Evolutionary conservation across 768 basidiomycete genomes (phyloP).

Genomic region (Clathrus columnatus): DNA sequence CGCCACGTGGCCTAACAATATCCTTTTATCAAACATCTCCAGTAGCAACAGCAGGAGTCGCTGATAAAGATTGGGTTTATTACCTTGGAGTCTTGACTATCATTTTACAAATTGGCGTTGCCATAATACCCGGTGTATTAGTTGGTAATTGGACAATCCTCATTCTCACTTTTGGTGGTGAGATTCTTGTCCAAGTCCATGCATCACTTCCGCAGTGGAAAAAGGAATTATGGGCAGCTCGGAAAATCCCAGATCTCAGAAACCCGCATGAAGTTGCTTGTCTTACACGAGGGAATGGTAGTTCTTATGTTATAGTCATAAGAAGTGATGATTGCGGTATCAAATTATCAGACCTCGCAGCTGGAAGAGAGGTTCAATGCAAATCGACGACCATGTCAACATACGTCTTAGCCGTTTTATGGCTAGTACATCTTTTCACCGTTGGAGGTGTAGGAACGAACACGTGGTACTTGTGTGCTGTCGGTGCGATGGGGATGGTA

Average conservation of each 20-base stretch:
- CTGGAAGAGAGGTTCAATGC: slow-evolving; percentile 12
- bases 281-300: too few species aligned
- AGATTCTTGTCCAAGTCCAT: slow-evolving; percentile 20
- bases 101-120: slow-evolving; percentile 22
- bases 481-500: slow-evolving; percentile 21
- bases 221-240: too few species aligned
- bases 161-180: slow-evolving; percentile 22
- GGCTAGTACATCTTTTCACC: slow-evolving; percentile 21
- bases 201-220: too few species aligned
- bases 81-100: slow-evolving; percentile 19
- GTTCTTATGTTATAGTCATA: too few species aligned
- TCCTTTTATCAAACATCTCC: neutral
- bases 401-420: slow-evolving; percentile 14
- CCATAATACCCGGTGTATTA: slow-evolving; percentile 20
- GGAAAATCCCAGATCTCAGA: too few species aligned
- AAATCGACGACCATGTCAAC: slow-evolving; percentile 11
- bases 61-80: slow-evolving; percentile 22
- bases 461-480: slow-evolving; percentile 19
- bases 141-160: slow-evolving; percentile 23
- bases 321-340: slow-evolving; percentile 20
- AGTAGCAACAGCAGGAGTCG: slow-evolving; percentile 10
- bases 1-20: too few species aligned
- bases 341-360: slow-evolving; percentile 25
- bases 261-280: too few species aligned
- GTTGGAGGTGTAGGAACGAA: slow-evolving; percentile 15